Base-by-base conservation (phyloP, 345 rosid genomes). In the Gynandropsis gynandra region DNA sequence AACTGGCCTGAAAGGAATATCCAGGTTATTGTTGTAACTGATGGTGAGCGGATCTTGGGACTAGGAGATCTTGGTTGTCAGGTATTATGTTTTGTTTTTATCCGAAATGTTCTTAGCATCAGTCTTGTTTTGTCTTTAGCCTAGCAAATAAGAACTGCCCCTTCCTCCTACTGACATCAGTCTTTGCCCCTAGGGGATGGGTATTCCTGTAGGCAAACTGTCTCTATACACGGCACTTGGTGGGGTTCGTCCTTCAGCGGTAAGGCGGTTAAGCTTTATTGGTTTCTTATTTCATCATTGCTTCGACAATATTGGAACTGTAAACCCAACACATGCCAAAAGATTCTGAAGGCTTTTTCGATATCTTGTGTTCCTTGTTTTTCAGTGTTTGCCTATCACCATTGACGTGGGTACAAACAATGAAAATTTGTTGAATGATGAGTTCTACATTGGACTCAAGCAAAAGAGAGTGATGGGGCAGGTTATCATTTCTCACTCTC, bases 11-110 rank as follows among this genome's bases (percentile, higher is more conserved):
- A 80, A 66, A 75, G 81, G 62, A 75, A 78, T 31, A 80, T 90
- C 54, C 92, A 90, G 61, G 96, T 89, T 52, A 83, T 89, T 47
- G 97, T 86, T 48, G 97, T 89, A 39, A 89, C 96, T 16, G 97
- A 87, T 8, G 96, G 98, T 10, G 98, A 90, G 77, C 74, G 96
- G 16, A 87, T 90, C 24, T 71, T 87, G 72, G 98, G 98, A 13
- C 83, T 90, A 56, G 98, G 96, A 12, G 98, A 90, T 60, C 98
- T 90, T 56, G 98, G 98, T 8, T 84, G 98, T 76, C 96, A 90
- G 96, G 98, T 90, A 74, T 14, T 27, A 3, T 43, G 16, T 1
- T 31, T 50, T 65, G 39, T 7, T 33, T 52, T 17, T 0, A 24
- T 24, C 4, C 5, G 29, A 24, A 24, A n/a, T n/a, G n/a, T 5